These are phyloP conservation scores for Cryptococcus sp. DNA, from an alignment of 1,284 basidiomycete genomes.

Conservation along the genomic window DNA sequence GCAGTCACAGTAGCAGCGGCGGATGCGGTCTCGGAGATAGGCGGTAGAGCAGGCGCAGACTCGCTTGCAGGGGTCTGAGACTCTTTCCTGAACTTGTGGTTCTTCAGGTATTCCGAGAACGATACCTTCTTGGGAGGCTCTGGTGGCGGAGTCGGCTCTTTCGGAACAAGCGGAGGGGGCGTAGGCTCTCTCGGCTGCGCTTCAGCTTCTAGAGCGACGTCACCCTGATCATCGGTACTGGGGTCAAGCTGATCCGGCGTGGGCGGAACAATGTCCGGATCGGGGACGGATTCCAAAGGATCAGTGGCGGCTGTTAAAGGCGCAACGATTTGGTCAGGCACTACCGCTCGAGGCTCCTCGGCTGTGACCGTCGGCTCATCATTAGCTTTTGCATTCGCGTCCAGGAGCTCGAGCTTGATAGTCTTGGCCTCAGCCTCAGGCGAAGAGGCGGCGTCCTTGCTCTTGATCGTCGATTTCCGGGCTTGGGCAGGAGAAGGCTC, in stretches of 20 bases:
- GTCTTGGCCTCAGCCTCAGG: conserved; percentile 6
- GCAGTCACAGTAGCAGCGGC: conserved; percentile 3
- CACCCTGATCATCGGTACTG: not conserved
- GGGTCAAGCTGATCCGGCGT: not conserved
- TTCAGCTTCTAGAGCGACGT: conserved; percentile 2
- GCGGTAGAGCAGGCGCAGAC: not conserved
- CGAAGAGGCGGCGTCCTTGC: conserved; percentile 4
- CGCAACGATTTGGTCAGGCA: conserved; percentile 20
- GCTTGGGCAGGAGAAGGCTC: not conserved
- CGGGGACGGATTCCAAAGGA: conserved; percentile 2
- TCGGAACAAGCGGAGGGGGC: conserved; percentile 27
- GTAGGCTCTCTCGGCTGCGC: conserved; percentile 24
- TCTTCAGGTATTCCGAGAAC: conserved; percentile 45
- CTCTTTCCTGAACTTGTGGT: conserved; percentile 41
- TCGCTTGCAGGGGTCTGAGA: conserved; percentile 15
- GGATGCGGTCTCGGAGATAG: not conserved
- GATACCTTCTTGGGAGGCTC: conserved; percentile 44
- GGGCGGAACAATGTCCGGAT: conserved; percentile 3
- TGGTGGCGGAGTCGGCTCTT: conserved; percentile 26
- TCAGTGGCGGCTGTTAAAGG: conserved; percentile 16
- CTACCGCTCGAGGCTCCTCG: conserved; percentile 17
- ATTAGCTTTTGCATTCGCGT: not conserved
- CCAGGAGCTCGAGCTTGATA: conserved; percentile 12
- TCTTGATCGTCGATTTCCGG: not conserved
- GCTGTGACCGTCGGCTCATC: no score